phyloP scores from a whole-genome alignment of 192 early-diverging fungal genomes.

The Diversispora eburnea region DNA sequence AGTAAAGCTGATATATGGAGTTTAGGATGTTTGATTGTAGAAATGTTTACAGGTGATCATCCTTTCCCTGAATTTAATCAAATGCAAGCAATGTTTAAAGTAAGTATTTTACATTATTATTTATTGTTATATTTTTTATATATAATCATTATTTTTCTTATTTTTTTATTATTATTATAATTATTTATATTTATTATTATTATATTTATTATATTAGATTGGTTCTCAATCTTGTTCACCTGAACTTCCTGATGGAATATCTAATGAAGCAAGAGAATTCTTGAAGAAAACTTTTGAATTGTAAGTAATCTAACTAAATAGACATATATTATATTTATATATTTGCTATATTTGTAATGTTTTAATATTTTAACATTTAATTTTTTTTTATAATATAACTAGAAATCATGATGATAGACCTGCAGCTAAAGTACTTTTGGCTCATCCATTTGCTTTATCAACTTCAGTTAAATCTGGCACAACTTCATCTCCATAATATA shows the following conservation, averaged over 20 bases:
- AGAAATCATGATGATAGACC: slow-evolving; percentile 24
- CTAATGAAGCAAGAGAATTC: slow-evolving; percentile 71
- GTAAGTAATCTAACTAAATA: slow-evolving; percentile 43
- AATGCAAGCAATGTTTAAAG: slow-evolving; percentile 78
- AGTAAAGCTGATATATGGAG: slow-evolving; percentile 93
- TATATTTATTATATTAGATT: slow-evolving; percentile 48
- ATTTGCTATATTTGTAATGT: background rate
- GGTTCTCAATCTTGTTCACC: slow-evolving; percentile 72
- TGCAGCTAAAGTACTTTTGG: slow-evolving; percentile 6
- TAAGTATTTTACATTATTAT: slow-evolving; percentile 44
- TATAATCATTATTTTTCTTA: background rate
- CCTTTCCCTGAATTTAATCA: slow-evolving; percentile 82
- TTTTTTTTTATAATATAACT: background rate
- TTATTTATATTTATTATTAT: too few relatives aligned
- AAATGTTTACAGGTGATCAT: slow-evolving; percentile 96
- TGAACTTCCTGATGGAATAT: slow-evolving; percentile 72
- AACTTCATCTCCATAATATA: too few relatives aligned
- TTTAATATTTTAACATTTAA: background rate
- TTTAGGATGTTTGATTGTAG: slow-evolving; percentile 92
- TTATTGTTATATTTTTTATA: slow-evolving; percentile 34
- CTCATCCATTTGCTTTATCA: slow-evolving; percentile 22
- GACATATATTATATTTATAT: background rate
- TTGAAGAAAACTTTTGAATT: slow-evolving; percentile 69
- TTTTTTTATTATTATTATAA: slow-evolving; percentile 45
- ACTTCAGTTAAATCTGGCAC: background rate